Conservation (phyloP, 352 stramenopile genomes). For the Globisporangium irregulare region DNA sequence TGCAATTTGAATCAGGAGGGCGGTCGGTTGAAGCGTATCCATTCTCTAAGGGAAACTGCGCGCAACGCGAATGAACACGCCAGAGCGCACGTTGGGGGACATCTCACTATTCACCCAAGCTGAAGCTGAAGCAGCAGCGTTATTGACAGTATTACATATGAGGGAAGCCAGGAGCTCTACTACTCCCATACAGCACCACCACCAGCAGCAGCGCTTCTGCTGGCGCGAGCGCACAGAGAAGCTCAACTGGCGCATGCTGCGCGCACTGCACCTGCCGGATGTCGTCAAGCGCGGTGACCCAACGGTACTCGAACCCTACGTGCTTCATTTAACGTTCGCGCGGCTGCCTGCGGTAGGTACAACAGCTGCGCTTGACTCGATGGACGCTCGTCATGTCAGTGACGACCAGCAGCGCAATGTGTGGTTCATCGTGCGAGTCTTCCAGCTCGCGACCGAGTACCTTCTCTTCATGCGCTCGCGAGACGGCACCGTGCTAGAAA, state of each 20-base stretch:
- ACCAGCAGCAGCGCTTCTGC: conserved; percentile 44
- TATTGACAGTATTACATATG: background rate
- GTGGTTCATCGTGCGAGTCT: conserved; percentile 67
- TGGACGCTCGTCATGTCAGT: background rate
- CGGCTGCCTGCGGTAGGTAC: conserved; percentile 27
- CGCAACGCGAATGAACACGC: background rate
- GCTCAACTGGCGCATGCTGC: conserved; percentile 70
- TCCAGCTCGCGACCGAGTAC: conserved; percentile 79
- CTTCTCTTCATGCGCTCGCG: conserved; percentile 61
- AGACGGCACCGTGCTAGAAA: conserved; percentile 51
- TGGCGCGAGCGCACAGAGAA: conserved; percentile 74
- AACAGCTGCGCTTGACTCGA: conserved; percentile 3
- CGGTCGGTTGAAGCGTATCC: conserved; percentile 9
- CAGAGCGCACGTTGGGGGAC: background rate
- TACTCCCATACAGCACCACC: background rate
- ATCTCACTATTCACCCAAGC: background rate
- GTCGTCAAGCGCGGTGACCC: conserved; percentile 53
- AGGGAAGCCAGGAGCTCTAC: background rate
- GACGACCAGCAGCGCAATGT: conserved; percentile 32
- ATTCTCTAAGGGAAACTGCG: conserved; percentile 6
- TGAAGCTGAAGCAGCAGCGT: background rate
- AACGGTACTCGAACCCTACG: conserved; percentile 59
- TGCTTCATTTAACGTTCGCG: conserved; percentile 73
- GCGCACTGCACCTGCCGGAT: conserved; percentile 42
- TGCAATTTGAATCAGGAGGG: conserved; percentile 12